phyloP scores from a whole-genome alignment of 352 stramenopile species.

The Plasmopara viticola region DNA sequence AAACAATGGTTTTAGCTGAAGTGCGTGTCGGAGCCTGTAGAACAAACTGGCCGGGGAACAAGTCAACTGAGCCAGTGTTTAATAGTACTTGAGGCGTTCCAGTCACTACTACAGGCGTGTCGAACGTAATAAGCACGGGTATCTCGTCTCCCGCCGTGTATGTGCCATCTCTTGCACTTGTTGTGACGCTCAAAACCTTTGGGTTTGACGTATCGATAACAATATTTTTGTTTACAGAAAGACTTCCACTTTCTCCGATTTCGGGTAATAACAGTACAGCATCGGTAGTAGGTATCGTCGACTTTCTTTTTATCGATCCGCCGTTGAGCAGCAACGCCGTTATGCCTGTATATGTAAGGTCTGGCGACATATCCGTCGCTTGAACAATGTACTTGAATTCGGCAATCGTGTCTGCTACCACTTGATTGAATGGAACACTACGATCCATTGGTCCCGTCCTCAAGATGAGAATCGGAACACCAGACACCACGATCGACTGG shows the following conservation, averaged over 20 bases:
- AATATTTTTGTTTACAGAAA: conserved; percentile 67
- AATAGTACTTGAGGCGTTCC: conserved; percentile 41
- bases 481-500: conserved; percentile 45
- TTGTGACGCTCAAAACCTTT: conserved; percentile 35
- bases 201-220: conserved; percentile 61
- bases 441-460: conserved; percentile 59
- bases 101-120: conserved; percentile 51
- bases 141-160: conserved; percentile 68
- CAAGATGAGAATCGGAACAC: conserved; percentile 52
- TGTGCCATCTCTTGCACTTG: conserved; percentile 22
- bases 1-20: conserved; percentile 37
- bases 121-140: conserved; percentile 47
- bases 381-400: conserved; percentile 77
- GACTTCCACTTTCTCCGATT: conserved; percentile 49
- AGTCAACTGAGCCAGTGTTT: conserved; percentile 40
- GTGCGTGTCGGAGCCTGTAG: conserved; percentile 25
- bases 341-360: conserved; percentile 53
- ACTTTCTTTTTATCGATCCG: conserved; percentile 47
- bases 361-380: conserved; percentile 53
- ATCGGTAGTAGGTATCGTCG: conserved; percentile 42
- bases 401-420: conserved; percentile 36
- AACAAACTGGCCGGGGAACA: conserved; percentile 50
- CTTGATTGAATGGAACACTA: conserved; percentile 47
- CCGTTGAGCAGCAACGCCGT: conserved; percentile 51
- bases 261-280: conserved; percentile 42